Evolutionary conservation across 345 rosid genomes (phyloP).

Genomic region (Pistacia vera): DNA sequence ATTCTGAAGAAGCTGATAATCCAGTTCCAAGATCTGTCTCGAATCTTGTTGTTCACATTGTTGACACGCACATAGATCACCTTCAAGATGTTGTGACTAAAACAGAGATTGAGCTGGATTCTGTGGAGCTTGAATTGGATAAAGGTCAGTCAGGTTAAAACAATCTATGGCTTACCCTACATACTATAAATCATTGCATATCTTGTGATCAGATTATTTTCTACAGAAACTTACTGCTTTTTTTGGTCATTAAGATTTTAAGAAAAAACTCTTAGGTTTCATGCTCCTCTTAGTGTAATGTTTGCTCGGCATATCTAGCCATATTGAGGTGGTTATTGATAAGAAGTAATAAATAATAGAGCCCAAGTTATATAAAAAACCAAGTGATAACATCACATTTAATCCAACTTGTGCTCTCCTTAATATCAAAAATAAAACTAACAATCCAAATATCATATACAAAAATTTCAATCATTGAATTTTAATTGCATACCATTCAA

Average conservation of each 20-base stretch:
- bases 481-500: no score
- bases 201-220: neutral
- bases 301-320: neutral
- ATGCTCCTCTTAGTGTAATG: neutral
- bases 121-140: constrained; percentile 89
- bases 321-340: neutral
- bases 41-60: constrained; percentile 84
- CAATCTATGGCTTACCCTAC: neutral
- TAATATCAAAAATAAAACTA: no score
- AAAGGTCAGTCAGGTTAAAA: constrained; percentile 53
- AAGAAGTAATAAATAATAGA: no score
- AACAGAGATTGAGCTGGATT: constrained; percentile 87
- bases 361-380: no score
- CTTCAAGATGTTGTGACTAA: constrained; percentile 87
- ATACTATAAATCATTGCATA: neutral
- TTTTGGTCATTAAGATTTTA: neutral
- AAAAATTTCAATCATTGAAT: no score
- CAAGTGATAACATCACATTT: no score
- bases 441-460: no score
- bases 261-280: neutral
- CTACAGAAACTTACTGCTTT: neutral
- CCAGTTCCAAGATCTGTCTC: constrained; percentile 88
- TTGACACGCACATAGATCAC: constrained; percentile 94
- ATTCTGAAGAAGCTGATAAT: constrained; percentile 98
- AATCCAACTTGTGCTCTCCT: no score